Base-by-base conservation (phyloP, 2,329 filamentous ascomycete genomes). In the Talaromyces sp. region DNA sequence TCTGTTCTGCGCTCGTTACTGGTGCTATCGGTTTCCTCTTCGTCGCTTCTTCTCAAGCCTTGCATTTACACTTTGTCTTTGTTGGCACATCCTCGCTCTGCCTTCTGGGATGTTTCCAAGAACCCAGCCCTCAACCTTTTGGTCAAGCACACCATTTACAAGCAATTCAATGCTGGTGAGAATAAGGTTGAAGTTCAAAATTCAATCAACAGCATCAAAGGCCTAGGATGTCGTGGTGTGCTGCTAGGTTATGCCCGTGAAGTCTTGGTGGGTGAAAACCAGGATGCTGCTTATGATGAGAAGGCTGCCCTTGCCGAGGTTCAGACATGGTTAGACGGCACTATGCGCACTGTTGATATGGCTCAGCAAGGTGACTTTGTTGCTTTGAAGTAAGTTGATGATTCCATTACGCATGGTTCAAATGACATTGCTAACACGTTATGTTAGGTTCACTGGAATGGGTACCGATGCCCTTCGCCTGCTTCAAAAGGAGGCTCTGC, bases 1-100 rank as follows among this genome's bases (percentile, higher is more conserved):
- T 66, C 69, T 6, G 66, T 74, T n/a, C 39, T 74, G 30, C 68
- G 71, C 29, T 74, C 71, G 14, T 50, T 73, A 40, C 52, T 73
- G 39, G 67, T 74, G 3, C 61, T 74, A 6, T 72, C 71, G 13
- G 61, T 72, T 27, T 74, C 71, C 0, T 74, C 71, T 4, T 72
- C 71, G 1, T 35, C 67, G 5, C 49, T 87, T 4, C 82, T 96
- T 1, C 82, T 96, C 7, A 78, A 80, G 11, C 87, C 89, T 1
- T 93, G 88, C 36, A 82, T 95, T 49, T 81, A 80, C 52, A 75
- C 89, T 45, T 88, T 96, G 70, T 83, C 80, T 6, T 71, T 81
- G 20, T 81, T 80, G 47, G 74, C 76, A 1, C 71, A 76, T 46
- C 78, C 77, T 5, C 74, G 73, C 50, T 75, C 70, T 0, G 51